phyloP scores from a whole-genome alignment of 2,329 filamentous ascomycete species.

The Xylaria sp. region DNA sequence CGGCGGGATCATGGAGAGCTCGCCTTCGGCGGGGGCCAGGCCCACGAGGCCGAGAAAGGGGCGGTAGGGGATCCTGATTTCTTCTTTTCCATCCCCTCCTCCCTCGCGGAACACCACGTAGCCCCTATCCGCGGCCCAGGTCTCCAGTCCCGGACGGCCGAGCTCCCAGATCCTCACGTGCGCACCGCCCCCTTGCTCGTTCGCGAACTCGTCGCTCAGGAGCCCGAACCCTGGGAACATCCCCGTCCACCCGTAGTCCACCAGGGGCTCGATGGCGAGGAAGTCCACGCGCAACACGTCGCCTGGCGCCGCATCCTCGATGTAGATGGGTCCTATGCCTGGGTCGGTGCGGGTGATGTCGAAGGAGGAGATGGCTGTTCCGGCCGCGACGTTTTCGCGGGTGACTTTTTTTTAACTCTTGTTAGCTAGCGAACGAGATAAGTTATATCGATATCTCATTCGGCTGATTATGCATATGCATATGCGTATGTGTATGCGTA shows the following conservation, averaged over 20 bases:
- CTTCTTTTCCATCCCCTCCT: constrained; percentile 49
- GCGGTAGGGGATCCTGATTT: constrained; percentile 59
- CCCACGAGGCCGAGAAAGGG: constrained; percentile 65
- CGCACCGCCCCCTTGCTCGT: constrained; percentile 26
- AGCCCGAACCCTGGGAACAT: constrained; percentile 62
- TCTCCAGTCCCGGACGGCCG: constrained; percentile 60
- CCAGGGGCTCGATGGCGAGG: constrained; percentile 54
- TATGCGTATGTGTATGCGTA: too few species aligned
- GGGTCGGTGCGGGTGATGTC: constrained; percentile 57
- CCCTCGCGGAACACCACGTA: constrained; percentile 54
- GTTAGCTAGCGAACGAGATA: background rate
- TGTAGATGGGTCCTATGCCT: constrained; percentile 61
- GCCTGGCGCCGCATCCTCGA: constrained; percentile 60
- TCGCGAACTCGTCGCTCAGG: constrained; percentile 42
- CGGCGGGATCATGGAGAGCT: constrained; percentile 62
- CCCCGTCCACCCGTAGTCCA: constrained; percentile 63
- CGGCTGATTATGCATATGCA: too few species aligned
- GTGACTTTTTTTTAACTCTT: constrained; percentile 47
- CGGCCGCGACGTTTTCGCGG: constrained; percentile 51
- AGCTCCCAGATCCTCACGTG: constrained; percentile 55
- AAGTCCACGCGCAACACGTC: constrained; percentile 64
- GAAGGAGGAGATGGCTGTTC: constrained; percentile 50
- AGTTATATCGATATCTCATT: background rate
- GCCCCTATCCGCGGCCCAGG: constrained; percentile 48
- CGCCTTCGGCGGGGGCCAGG: constrained; percentile 58